Conservation (phyloP, 345 rosid species). For the Erodium maritimum region DNA sequence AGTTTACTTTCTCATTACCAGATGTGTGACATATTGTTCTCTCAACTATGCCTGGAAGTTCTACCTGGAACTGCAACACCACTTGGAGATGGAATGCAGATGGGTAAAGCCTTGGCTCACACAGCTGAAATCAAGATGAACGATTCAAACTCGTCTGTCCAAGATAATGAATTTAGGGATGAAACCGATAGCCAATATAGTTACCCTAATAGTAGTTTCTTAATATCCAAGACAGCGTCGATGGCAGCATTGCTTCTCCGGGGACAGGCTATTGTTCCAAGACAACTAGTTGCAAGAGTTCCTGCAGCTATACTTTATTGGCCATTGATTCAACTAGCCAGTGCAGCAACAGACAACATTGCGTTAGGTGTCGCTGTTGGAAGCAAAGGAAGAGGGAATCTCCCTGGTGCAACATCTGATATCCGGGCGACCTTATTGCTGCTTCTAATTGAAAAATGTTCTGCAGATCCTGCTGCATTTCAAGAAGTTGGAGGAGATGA, state of each 20-base stretch:
- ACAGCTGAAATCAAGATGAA: constrained; percentile 29
- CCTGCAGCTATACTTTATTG: constrained; percentile 86
- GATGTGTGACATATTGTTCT: constrained; percentile 98
- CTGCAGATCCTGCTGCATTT: constrained; percentile 78
- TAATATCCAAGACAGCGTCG: constrained; percentile 55
- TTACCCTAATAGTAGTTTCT: constrained; percentile 26
- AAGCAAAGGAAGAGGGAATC: constrained; percentile 96
- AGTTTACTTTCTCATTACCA: constrained; percentile 15
- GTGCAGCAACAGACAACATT: constrained; percentile 89
- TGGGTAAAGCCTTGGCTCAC: not conserved
- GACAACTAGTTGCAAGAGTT: constrained; percentile 88
- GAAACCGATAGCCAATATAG: constrained; percentile 37
- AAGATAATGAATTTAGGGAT: constrained; percentile 33
- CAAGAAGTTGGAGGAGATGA: constrained; percentile 87
- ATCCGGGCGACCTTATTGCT: constrained; percentile 80
- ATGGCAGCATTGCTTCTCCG: constrained; percentile 86
- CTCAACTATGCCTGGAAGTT: constrained; percentile 94
- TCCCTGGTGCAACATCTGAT: constrained; percentile 94
- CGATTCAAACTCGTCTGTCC: constrained; percentile 18
- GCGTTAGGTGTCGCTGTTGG: constrained; percentile 96
- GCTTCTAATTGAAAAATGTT: constrained; percentile 92
- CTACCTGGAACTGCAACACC: constrained; percentile 27
- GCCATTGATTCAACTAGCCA: constrained; percentile 95
- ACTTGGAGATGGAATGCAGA: constrained; percentile 30
- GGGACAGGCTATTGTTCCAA: constrained; percentile 84